phyloP scores from a whole-genome alignment of 768 basidiomycete species.

The Pholiota molesta region DNA sequence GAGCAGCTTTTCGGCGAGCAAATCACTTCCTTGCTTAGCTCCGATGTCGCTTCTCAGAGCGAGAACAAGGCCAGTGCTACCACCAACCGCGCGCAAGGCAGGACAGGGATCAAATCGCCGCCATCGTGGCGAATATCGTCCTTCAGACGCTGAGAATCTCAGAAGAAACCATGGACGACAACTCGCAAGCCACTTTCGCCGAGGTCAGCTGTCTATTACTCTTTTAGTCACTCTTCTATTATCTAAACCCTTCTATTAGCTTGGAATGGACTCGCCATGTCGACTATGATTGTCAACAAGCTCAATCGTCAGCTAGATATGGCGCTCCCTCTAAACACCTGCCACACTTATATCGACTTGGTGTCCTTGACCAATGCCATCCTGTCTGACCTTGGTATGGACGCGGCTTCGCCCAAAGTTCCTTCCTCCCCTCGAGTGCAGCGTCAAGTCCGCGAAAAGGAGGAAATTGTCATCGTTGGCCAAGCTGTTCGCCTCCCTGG shows the following conservation, averaged over 20 bases:
- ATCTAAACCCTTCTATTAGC: conserved; percentile 20
- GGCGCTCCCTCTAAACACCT: conserved; percentile 34
- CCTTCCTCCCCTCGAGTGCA: conserved; percentile 16
- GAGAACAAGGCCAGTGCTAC: conserved; percentile 13
- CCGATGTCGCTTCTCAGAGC: conserved; percentile 15
- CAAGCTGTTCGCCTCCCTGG: conserved; percentile 38
- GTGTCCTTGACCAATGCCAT: conserved; percentile 29
- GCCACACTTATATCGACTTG: conserved; percentile 36
- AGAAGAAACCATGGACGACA: conserved; percentile 26
- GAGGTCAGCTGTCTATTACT: conserved; percentile 23
- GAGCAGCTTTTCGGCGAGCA: conserved; percentile 32
- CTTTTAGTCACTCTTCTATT: background rate
- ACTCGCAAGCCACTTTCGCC: conserved; percentile 32
- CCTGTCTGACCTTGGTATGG: conserved; percentile 25
- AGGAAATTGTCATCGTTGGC: conserved; percentile 40
- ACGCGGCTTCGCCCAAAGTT: conserved; percentile 12
- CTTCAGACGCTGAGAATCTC: conserved; percentile 27
- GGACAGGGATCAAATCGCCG: conserved; percentile 24
- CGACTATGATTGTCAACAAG: conserved; percentile 32
- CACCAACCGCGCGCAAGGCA: conserved; percentile 11
- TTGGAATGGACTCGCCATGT: conserved; percentile 39
- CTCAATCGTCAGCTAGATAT: conserved; percentile 30
- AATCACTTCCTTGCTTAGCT: conserved; percentile 20
- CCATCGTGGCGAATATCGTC: conserved; percentile 26
- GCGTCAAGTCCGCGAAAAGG: conserved; percentile 16